Evolutionary conservation across 108 stramenopile genomes (phyloP).

Genomic region (Pseudonitzschia multiseries): DNA sequence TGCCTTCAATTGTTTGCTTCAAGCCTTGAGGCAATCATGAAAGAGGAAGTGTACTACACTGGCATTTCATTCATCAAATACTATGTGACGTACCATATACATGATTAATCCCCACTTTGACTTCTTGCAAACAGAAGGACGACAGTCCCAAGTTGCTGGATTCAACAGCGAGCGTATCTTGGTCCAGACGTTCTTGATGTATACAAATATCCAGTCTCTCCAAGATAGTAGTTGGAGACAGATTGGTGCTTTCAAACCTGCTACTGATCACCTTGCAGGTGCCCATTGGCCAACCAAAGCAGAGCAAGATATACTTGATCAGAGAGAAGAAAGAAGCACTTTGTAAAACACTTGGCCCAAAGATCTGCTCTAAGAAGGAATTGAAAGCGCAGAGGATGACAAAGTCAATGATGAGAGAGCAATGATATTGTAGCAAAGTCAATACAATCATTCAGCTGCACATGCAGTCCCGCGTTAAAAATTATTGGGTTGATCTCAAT

Average conservation of each 20-base stretch:
- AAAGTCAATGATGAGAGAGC: not conserved
- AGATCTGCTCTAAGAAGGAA: not conserved
- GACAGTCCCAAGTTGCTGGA: not conserved
- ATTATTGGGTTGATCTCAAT: not conserved
- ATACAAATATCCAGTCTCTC: not conserved
- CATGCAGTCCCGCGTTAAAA: not conserved
- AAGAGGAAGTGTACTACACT: not conserved
- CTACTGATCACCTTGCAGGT: not conserved
- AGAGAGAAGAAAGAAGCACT: not conserved
- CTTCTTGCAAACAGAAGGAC: not conserved
- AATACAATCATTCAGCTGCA: not conserved
- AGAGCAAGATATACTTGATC: not conserved
- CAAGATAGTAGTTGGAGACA: not conserved
- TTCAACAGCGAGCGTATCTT: not conserved
- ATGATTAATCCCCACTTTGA: not conserved
- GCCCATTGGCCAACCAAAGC: not conserved
- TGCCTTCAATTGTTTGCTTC: conserved; percentile 5
- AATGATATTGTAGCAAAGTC: not conserved
- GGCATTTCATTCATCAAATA: not conserved
- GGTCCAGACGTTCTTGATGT: not conserved
- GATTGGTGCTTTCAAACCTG: not conserved
- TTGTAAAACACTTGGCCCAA: not conserved
- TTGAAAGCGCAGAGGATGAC: not conserved
- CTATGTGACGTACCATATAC: not conserved
- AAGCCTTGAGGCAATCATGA: not conserved